A percentile compares a stretch with the other conserved stretches of the same genome.
Evolutionary conservation across 345 rosid genomes (phyloP).

Genomic region (Gynandropsis gynandra): DNA sequence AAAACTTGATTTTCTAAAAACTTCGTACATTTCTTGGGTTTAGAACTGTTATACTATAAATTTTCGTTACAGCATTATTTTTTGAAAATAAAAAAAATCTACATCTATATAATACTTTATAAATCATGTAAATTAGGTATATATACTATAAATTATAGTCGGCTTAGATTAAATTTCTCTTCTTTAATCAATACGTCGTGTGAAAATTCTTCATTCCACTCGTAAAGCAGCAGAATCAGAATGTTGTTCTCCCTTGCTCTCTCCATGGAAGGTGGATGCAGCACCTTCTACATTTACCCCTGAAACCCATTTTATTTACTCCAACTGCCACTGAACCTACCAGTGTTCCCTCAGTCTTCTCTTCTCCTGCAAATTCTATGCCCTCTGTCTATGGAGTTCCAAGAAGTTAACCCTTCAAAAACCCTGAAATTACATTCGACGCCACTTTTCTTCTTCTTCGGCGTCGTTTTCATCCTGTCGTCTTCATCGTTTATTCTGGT

Average conservation of each 20-base stretch:
- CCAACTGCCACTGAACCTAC: constrained; percentile 13
- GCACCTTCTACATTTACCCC: not conserved
- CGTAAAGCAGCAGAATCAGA: not conserved
- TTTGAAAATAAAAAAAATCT: too few species aligned
- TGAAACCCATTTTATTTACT: constrained; percentile 13
- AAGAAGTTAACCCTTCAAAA: constrained; percentile 4
- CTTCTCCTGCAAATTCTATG: not conserved
- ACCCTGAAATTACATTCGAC: constrained; percentile 4
- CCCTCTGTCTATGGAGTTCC: not conserved
- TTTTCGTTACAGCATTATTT: too few species aligned
- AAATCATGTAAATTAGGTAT: too few species aligned
- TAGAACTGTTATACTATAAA: too few species aligned
- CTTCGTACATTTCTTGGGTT: too few species aligned
- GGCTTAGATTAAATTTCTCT: too few species aligned
- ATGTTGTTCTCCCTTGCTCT: not conserved
- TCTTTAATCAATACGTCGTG: too few species aligned
- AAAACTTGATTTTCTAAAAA: too few species aligned
- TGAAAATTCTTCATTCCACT: too few species aligned
- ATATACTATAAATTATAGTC: too few species aligned
- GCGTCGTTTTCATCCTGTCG: constrained; percentile 28
- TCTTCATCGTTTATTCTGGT: constrained; percentile 20
- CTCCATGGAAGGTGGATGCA: constrained; percentile 1
- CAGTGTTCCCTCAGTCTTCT: not conserved
- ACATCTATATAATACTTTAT: too few species aligned
- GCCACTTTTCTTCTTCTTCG: constrained; percentile 23